These are phyloP conservation scores for Planoprotostelium fungivorum DNA, from an alignment of 78 protist genomes.

Conservation along the genomic window DNA sequence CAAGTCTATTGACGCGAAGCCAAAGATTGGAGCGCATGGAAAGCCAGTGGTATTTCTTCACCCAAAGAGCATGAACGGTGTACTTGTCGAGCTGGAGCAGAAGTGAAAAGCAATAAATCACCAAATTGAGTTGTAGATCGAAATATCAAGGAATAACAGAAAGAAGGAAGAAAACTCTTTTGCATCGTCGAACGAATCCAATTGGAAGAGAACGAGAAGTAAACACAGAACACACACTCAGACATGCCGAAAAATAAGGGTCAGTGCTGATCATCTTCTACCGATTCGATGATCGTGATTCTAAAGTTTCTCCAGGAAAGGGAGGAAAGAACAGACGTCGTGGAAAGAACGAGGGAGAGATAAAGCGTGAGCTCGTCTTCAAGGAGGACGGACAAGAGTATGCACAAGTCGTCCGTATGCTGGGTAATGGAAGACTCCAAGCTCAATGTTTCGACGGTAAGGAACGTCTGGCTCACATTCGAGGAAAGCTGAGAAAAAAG, in stretches of 20 bases:
- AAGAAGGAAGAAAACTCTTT: no score
- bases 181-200: no score
- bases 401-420: constrained; percentile 88
- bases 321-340: constrained; percentile 94
- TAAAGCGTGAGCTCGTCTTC: constrained; percentile 90
- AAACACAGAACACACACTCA: no score
- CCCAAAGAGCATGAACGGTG: constrained; percentile 90
- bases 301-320: constrained; percentile 58
- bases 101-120: constrained; percentile 31
- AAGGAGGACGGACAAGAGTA: constrained; percentile 98
- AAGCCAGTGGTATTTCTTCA: constrained; percentile 93
- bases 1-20: constrained; percentile 62
- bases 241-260: not conserved
- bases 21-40: constrained; percentile 95
- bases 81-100: constrained; percentile 92
- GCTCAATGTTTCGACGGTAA: constrained; percentile 95
- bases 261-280: no score
- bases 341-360: constrained; percentile 87
- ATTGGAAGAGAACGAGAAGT: no score
- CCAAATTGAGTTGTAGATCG: no score
- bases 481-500: constrained; percentile 94
- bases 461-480: constrained; percentile 90
- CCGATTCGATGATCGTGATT: not conserved
- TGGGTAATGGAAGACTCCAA: constrained; percentile 97
- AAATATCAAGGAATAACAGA: no score